Percentiles rank a stretch among this genome's conserved stretches.
phyloP scores from a whole-genome alignment of 768 basidiomycete genomes.

The Russula emetica region DNA sequence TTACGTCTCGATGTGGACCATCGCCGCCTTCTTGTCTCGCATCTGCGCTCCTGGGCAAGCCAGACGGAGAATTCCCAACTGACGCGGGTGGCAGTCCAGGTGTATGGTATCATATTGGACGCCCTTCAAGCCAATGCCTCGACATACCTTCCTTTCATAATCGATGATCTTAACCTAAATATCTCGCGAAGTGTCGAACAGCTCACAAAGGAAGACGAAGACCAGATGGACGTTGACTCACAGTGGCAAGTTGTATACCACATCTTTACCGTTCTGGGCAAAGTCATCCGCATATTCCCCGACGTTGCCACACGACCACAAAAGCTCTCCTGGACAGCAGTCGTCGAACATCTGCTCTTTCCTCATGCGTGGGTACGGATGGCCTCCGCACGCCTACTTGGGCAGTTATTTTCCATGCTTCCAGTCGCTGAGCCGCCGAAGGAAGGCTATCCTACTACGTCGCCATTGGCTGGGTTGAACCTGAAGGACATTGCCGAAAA shows the following conservation, averaged over 20 bases:
- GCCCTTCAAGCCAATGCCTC: slow-evolving; percentile 47
- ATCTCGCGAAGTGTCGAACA: slow-evolving; percentile 43
- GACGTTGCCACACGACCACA: slow-evolving; percentile 43
- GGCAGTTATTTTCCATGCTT: slow-evolving; percentile 57
- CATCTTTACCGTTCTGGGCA: slow-evolving; percentile 59
- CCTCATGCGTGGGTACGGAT: slow-evolving; percentile 95
- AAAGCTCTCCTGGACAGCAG: slow-evolving; percentile 55
- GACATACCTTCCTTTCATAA: slow-evolving; percentile 45
- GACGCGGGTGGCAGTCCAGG: slow-evolving; percentile 69
- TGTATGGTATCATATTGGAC: slow-evolving; percentile 79
- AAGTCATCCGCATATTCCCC: slow-evolving; percentile 56
- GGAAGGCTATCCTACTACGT: slow-evolving; percentile 24
- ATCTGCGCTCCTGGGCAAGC: slow-evolving; percentile 75
- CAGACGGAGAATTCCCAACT: slow-evolving; percentile 59
- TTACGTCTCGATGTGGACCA: slow-evolving; percentile 58
- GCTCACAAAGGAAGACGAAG: slow-evolving; percentile 42
- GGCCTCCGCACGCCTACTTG: slow-evolving; percentile 71
- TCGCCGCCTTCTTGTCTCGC: slow-evolving; percentile 54
- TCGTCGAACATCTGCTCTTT: slow-evolving; percentile 69
- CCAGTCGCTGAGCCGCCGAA: slow-evolving; percentile 40
- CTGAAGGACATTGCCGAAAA: slow-evolving; percentile 11
- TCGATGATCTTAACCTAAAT: slow-evolving; percentile 54
- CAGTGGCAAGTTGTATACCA: slow-evolving; percentile 87
- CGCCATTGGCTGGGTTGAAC: slow-evolving; percentile 22
- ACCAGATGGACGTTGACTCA: slow-evolving; percentile 51